These are phyloP conservation scores for Erucastrum elatum DNA, from an alignment of 345 rosid genomes.

Conservation along the genomic window DNA sequence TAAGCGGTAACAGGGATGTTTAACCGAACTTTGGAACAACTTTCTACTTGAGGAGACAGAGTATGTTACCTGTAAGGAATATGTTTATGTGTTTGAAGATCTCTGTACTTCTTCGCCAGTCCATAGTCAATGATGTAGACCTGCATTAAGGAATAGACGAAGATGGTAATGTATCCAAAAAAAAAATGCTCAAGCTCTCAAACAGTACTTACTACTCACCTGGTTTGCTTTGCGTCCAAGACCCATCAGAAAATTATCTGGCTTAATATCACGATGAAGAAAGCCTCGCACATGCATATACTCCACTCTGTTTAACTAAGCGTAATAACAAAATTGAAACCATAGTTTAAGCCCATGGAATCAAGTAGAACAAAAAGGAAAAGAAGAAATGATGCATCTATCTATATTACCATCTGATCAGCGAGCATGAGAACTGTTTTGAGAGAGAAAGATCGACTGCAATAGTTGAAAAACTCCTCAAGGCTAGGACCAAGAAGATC, in stretches of 20 bases:
- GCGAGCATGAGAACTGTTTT: slow-evolving; percentile 92
- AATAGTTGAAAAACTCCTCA: slow-evolving; percentile 86
- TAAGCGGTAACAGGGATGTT: no score
- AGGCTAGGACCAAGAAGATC: slow-evolving; percentile 92
- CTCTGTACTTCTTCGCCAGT: slow-evolving; percentile 42
- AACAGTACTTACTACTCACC: slow-evolving; percentile 50
- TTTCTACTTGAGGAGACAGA: background rate
- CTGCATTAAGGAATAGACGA: slow-evolving; percentile 17
- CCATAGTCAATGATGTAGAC: slow-evolving; percentile 46
- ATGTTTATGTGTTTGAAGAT: slow-evolving; percentile 44
- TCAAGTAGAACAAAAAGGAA: background rate
- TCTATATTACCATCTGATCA: slow-evolving; percentile 61
- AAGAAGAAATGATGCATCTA: background rate
- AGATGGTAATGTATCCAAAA: background rate
- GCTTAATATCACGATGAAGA: slow-evolving; percentile 97
- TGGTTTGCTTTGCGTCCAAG: slow-evolving; percentile 97
- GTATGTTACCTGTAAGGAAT: slow-evolving; percentile 38
- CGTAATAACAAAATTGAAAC: background rate
- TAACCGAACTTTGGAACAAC: no score
- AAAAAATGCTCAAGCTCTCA: background rate
- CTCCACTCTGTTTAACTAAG: slow-evolving; percentile 81
- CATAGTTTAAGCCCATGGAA: background rate
- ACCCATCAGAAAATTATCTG: slow-evolving; percentile 98
- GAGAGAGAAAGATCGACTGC: slow-evolving; percentile 69
- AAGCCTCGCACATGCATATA: slow-evolving; percentile 93